Evolutionary conservation across 352 stramenopile species (phyloP).

Genomic region (Phytophthora sp.): DNA sequence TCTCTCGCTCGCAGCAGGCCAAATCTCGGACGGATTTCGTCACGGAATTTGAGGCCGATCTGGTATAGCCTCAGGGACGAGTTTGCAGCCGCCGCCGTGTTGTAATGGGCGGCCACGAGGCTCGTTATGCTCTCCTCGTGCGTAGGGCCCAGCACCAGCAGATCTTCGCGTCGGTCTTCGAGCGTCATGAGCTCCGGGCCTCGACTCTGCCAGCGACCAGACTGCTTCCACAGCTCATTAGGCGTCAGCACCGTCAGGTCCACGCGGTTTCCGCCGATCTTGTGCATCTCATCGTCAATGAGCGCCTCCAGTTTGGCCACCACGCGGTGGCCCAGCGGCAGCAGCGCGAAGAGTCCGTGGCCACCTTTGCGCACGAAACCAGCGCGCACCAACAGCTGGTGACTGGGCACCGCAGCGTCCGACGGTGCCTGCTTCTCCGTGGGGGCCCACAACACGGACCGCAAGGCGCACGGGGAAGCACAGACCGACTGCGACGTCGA

Average conservation of each 20-base stretch:
- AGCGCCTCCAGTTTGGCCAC: conserved; percentile 79
- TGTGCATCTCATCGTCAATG: conserved; percentile 84
- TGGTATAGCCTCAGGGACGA: conserved; percentile 84
- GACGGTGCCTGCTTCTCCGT: conserved; percentile 80
- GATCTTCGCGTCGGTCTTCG: conserved; percentile 70
- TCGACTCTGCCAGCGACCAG: conserved; percentile 82
- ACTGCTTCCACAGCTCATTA: conserved; percentile 82
- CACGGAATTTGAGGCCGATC: conserved; percentile 88
- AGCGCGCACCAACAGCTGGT: conserved; percentile 84
- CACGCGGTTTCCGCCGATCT: conserved; percentile 85
- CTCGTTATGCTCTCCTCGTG: conserved; percentile 88
- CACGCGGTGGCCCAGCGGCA: conserved; percentile 80
- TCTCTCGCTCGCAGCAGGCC: conserved; percentile 82
- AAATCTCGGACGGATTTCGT: conserved; percentile 89
- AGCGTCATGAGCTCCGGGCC: conserved; percentile 87
- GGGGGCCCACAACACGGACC: conserved; percentile 70
- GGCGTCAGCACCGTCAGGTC: conserved; percentile 81
- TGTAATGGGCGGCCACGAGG: conserved; percentile 75
- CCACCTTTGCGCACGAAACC: conserved; percentile 89
- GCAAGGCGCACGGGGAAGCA: conserved; percentile 36
- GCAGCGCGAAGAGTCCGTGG: conserved; percentile 79
- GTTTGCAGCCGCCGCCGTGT: conserved; percentile 32
- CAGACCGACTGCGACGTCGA: conserved; percentile 25
- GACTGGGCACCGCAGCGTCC: conserved; percentile 82
- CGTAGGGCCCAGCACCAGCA: conserved; percentile 77